These are phyloP conservation scores for Avena eriantha DNA, from an alignment of 176 grass and related monocot genomes.

Conservation along the genomic window DNA sequence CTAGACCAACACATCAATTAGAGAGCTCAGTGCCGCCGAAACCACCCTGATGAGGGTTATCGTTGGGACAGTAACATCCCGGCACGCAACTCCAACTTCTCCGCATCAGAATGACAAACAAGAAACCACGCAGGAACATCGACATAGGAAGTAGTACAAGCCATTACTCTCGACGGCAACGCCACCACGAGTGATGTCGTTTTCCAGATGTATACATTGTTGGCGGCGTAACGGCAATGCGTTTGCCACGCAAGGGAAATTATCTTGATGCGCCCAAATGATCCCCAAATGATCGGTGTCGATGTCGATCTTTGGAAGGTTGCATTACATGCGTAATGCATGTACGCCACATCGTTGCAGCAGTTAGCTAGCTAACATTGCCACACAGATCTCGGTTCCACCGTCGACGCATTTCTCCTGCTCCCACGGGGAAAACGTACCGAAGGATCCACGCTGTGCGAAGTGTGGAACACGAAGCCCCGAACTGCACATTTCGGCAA, in stretches of 20 bases:
- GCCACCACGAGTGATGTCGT: too few species aligned
- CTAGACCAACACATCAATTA: too few species aligned
- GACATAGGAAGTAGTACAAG: not conserved
- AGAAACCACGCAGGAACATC: too few species aligned
- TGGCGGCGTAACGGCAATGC: not conserved
- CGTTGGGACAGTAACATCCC: too few species aligned
- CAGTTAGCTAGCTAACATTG: not conserved
- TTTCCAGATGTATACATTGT: not conserved
- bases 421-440: not conserved
- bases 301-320: not conserved
- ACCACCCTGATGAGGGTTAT: too few species aligned
- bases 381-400: not conserved
- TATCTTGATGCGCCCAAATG: not conserved
- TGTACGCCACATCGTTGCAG: not conserved
- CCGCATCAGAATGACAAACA: too few species aligned
- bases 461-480: not conserved
- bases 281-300: not conserved
- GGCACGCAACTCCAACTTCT: too few species aligned
- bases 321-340: not conserved
- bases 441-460: not conserved
- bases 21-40: too few species aligned
- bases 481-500: not conserved
- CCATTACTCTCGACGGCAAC: too few species aligned
- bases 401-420: not conserved
- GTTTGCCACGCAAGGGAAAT: not conserved